Evolutionary conservation across 805 yeast genomes (phyloP).

Genomic region (Grigorovia humatica): DNA sequence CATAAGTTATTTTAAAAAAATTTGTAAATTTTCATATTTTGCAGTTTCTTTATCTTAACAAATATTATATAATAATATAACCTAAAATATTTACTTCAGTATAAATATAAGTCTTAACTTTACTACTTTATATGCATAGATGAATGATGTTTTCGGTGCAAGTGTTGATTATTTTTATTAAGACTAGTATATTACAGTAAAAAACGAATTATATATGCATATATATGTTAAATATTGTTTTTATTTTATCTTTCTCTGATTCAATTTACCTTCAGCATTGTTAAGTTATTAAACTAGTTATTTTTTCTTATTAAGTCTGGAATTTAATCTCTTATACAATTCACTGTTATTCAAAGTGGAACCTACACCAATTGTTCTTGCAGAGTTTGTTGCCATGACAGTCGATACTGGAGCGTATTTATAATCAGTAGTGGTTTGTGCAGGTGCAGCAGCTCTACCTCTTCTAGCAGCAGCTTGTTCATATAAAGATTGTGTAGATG

Average conservation of each 20-base stretch:
- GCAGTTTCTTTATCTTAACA: background rate
- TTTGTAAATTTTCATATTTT: background rate
- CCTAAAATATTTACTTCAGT: background rate
- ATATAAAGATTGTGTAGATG: constrained; percentile 46
- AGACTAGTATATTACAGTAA: background rate
- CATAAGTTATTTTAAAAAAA: constrained; percentile 39
- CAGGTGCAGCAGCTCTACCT: constrained; percentile 94
- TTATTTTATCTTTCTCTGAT: too few species aligned
- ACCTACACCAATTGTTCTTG: constrained; percentile 38
- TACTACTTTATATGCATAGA: background rate
- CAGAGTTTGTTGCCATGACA: constrained; percentile 30
- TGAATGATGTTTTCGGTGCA: too few species aligned
- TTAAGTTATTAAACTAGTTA: background rate
- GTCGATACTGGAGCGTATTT: constrained; percentile 80
- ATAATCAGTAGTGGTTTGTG: constrained; percentile 78
- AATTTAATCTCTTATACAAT: constrained; percentile 67
- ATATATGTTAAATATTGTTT: too few species aligned
- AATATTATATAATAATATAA: constrained; percentile 1
- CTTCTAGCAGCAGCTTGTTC: constrained; percentile 87
- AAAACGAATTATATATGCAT: too few species aligned
- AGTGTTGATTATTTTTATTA: background rate
- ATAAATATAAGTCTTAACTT: background rate
- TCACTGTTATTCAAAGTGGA: constrained; percentile 54
- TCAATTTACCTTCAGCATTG: too few species aligned
- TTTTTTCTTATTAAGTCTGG: constrained; percentile 27